Evolutionary conservation across 164 flowering plant species (phyloP).

Genomic region (Nymphaea colorata): DNA sequence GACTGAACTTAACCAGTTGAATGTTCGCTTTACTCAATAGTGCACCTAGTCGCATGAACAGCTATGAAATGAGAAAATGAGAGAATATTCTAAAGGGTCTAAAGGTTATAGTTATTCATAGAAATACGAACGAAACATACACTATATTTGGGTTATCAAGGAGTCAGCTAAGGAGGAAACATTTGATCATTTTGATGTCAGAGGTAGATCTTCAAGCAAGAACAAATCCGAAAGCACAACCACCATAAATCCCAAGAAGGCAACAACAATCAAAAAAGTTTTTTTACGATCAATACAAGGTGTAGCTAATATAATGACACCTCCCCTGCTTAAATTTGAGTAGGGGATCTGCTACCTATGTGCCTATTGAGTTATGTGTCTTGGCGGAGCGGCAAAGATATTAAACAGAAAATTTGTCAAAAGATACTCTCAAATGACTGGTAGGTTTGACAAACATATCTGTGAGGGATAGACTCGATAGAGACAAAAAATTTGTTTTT

Average conservation of each 20-base stretch:
- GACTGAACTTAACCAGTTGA: too few species aligned
- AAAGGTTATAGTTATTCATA: conserved; percentile 54
- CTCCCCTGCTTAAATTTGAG: conserved; percentile 70
- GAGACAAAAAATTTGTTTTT: conserved; percentile 30
- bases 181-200: background rate
- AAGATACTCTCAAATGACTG: conserved; percentile 11
- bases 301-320: conserved; percentile 20
- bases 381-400: conserved; percentile 59
- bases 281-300: conserved; percentile 32
- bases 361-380: conserved; percentile 75
- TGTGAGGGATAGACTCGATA: conserved; percentile 23
- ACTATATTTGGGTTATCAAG: conserved; percentile 33
- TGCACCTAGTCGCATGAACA: background rate
- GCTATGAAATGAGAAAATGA: conserved; percentile 4
- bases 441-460: conserved; percentile 21
- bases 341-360: conserved; percentile 28
- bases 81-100: conserved; percentile 29
- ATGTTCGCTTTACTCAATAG: background rate
- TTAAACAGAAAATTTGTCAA: conserved; percentile 38
- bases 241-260: conserved; percentile 13
- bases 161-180: conserved; percentile 7
- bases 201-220: background rate
- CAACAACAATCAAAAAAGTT: conserved; percentile 25
- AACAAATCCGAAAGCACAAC: conserved; percentile 26
- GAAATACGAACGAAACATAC: conserved; percentile 42